Conservation (phyloP, 106 monocot species). For the Dactylorhiza incarnata region DNA sequence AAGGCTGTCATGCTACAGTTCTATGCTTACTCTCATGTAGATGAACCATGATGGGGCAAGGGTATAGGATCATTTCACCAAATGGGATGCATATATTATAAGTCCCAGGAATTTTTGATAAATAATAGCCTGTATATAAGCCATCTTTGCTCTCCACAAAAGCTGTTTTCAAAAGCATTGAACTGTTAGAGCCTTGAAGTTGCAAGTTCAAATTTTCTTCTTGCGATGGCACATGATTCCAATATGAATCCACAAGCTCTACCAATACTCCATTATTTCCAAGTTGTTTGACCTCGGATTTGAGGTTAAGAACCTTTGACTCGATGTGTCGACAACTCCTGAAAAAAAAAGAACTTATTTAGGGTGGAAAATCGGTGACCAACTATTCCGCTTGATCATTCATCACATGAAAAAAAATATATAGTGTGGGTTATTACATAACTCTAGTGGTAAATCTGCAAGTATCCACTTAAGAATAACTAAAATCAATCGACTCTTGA, state of each 20-base stretch:
- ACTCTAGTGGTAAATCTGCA: neutral
- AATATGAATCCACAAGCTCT: slow-evolving; percentile 58
- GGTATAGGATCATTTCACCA: slow-evolving; percentile 40
- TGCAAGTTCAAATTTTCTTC: slow-evolving; percentile 40
- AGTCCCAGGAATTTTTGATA: slow-evolving; percentile 40
- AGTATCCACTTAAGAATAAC: neutral
- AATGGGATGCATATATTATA: slow-evolving; percentile 66
- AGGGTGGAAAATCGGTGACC: neutral
- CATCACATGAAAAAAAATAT: neutral
- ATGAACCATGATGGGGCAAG: slow-evolving; percentile 68
- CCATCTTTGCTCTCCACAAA: slow-evolving; percentile 50
- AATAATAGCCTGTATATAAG: slow-evolving; percentile 54
- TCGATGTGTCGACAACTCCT: slow-evolving; percentile 42
- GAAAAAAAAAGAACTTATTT: neutral
- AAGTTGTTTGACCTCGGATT: slow-evolving; percentile 25
- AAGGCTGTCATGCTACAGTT: neutral
- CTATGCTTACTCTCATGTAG: slow-evolving; percentile 53
- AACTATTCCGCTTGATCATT: neutral
- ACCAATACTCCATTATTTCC: slow-evolving; percentile 48
- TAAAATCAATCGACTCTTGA: neutral
- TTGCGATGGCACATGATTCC: slow-evolving; percentile 42
- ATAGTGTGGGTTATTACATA: neutral
- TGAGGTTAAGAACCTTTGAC: slow-evolving; percentile 46
- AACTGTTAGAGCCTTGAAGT: slow-evolving; percentile 26
- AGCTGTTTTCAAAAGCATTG: slow-evolving; percentile 29